These are phyloP conservation scores for Macrotyloma uniflorum DNA, from an alignment of 306 rosid genomes.

Conservation along the genomic window DNA sequence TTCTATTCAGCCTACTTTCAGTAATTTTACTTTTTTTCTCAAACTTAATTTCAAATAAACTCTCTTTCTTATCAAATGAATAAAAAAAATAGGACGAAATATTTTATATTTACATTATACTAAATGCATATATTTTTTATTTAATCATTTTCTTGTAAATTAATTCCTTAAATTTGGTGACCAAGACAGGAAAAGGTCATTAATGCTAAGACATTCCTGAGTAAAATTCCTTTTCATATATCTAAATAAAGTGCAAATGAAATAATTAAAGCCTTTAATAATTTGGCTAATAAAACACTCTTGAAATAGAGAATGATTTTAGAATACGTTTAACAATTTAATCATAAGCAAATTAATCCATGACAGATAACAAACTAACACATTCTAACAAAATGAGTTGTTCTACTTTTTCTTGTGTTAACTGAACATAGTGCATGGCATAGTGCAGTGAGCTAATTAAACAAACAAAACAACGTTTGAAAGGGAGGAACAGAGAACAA, in stretches of 20 bases:
- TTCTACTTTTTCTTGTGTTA: neutral
- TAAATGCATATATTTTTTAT: no score
- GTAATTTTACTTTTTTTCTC: no score
- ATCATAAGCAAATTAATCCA: neutral
- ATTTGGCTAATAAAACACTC: no score
- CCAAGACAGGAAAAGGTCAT: no score
- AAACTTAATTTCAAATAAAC: no score
- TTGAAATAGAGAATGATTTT: neutral
- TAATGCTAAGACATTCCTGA: no score
- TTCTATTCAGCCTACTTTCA: neutral
- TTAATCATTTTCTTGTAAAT: no score
- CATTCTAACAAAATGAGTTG: neutral
- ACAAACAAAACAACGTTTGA: neutral
- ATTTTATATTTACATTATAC: no score
- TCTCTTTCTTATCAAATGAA: no score
- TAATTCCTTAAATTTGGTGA: no score
- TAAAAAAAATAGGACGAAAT: no score
- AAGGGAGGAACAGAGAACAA: conserved; percentile 9
- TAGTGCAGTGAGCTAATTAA: neutral
- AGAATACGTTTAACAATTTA: neutral
- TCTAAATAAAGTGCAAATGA: neutral
- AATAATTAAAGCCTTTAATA: neutral
- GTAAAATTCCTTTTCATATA: no score
- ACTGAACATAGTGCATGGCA: neutral
- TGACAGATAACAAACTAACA: neutral